These are phyloP conservation scores for Brettanomyces nanus DNA, from an alignment of 805 yeast species.

Conservation along the genomic window DNA sequence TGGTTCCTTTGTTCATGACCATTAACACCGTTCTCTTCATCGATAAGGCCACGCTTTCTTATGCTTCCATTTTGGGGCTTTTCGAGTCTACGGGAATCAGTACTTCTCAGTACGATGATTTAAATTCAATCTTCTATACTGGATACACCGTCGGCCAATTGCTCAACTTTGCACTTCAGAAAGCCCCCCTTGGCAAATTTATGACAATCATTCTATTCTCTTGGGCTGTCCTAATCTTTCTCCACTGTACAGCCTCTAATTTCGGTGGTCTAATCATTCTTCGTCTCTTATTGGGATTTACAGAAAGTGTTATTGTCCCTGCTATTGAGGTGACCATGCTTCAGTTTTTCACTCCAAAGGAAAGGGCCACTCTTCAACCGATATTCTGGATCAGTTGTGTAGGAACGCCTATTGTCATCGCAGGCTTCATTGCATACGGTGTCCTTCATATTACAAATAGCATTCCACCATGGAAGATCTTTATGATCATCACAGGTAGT, in stretches of 20 bases:
- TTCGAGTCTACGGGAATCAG: constrained; percentile 36
- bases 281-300: constrained; percentile 29
- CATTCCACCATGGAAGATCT: constrained; percentile 35
- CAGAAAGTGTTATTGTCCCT: constrained; percentile 21
- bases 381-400: constrained; percentile 31
- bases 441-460: constrained; percentile 9
- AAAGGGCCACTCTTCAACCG: constrained; percentile 27
- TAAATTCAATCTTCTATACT: constrained; percentile 38
- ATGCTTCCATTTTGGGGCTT: constrained; percentile 39
- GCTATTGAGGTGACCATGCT: constrained; percentile 17
- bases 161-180: constrained; percentile 36
- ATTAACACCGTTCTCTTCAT: constrained; percentile 37
- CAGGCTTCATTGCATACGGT: constrained; percentile 26
- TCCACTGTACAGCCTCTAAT: constrained; percentile 21
- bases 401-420: constrained; percentile 33
- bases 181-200: constrained; percentile 24
- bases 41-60: constrained; percentile 45
- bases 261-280: constrained; percentile 27
- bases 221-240: constrained; percentile 27
- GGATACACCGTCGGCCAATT: constrained; percentile 39
- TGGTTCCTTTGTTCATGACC: constrained; percentile 26
- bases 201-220: constrained; percentile 20
- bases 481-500: constrained; percentile 45
- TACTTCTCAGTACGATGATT: constrained; percentile 34
- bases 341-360: constrained; percentile 39